A percentile compares a stretch with the other conserved stretches of the same genome.
Conservation (phyloP, 768 basidiomycete genomes). For the Tylopilus sp. region DNA sequence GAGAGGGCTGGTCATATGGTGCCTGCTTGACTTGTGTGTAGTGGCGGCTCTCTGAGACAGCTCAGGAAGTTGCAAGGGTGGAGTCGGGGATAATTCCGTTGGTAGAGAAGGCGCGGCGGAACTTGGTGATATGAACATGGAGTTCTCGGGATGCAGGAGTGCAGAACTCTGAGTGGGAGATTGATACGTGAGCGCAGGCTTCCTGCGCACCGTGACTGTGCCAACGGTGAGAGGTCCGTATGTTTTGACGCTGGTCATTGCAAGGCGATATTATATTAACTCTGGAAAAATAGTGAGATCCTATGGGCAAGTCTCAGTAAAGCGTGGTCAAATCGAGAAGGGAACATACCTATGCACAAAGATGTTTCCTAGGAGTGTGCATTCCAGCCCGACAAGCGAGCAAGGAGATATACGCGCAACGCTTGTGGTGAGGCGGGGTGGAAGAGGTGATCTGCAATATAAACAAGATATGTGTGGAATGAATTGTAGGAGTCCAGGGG, state of each 20-base stretch:
- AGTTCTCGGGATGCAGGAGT: constrained; percentile 19
- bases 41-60: constrained; percentile 13
- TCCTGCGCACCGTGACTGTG: constrained; percentile 42
- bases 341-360: constrained; percentile 21
- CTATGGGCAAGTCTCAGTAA: constrained; percentile 7
- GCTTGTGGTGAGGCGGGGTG: constrained; percentile 2
- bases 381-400: constrained; percentile 19
- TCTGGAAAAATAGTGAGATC: constrained; percentile 8
- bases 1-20: constrained; percentile 37
- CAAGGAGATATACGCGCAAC: constrained; percentile 15
- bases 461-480: constrained; percentile 19
- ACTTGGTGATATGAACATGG: constrained; percentile 15
- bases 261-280: constrained; percentile 6
- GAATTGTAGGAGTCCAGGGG: constrained; percentile 8
- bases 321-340: neutral
- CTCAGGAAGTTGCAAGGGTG: constrained; percentile 9
- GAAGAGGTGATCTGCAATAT: constrained; percentile 18
- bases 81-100: constrained; percentile 11
- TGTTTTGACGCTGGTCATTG: constrained; percentile 26
- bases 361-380: constrained; percentile 12
- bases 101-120: constrained; percentile 13
- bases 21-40: constrained; percentile 13
- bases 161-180: constrained; percentile 45
- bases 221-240: constrained; percentile 5
- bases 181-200: constrained; percentile 55